These are phyloP conservation scores for Daucus carota DNA, from an alignment of 129 eudicot species.

Conservation along the genomic window DNA sequence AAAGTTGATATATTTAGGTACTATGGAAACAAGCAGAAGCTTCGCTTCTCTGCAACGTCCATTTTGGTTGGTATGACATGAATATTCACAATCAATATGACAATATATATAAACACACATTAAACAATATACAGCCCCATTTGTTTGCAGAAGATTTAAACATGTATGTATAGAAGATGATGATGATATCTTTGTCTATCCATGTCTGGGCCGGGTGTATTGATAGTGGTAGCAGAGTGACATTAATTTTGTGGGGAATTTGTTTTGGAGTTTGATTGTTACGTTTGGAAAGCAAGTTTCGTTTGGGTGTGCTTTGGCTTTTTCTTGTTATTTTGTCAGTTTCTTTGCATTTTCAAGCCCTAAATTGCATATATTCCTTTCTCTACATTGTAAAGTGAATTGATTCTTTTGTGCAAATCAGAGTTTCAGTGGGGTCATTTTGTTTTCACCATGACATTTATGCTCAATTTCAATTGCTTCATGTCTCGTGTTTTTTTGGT, in stretches of 20 bases:
- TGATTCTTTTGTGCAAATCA: conserved; percentile 3
- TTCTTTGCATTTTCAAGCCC: conserved; percentile 14
- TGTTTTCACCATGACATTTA: neutral
- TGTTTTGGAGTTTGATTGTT: conserved; percentile 8
- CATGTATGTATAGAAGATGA: too few relatives aligned
- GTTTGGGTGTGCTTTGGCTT: conserved; percentile 25
- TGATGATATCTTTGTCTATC: conserved; percentile 1
- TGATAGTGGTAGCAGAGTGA: conserved; percentile 27
- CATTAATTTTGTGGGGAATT: conserved; percentile 35
- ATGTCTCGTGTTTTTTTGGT: neutral
- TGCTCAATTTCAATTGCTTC: neutral
- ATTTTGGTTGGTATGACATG: conserved; percentile 12
- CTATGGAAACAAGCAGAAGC: conserved; percentile 5
- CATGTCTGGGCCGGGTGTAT: conserved; percentile 24
- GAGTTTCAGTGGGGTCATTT: neutral
- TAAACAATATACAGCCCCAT: neutral
- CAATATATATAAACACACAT: conserved; percentile 9
- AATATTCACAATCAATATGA: conserved; percentile 5
- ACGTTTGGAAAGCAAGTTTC: conserved; percentile 22
- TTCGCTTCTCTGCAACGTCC: conserved; percentile 35
- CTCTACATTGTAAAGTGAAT: neutral
- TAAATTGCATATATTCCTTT: conserved; percentile 8
- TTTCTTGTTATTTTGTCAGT: conserved; percentile 11
- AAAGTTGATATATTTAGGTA: conserved; percentile 18
- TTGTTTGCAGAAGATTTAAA: neutral